These are phyloP conservation scores for Porphyrellus cyaneotinctus DNA, from an alignment of 768 basidiomycete genomes.

Conservation along the genomic window DNA sequence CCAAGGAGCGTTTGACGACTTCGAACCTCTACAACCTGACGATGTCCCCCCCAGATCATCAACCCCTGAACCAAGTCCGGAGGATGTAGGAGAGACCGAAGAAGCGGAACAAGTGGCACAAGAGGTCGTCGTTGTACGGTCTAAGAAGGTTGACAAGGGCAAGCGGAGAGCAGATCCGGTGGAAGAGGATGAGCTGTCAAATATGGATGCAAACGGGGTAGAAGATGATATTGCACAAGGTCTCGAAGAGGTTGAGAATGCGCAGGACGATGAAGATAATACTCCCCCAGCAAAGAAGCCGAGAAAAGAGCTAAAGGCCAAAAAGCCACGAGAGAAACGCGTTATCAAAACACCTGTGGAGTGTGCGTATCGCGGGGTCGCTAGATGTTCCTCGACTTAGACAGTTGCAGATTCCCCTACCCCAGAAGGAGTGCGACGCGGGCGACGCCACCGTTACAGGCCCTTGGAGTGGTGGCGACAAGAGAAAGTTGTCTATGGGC, in stretches of 20 bases:
- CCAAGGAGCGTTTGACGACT: conserved; percentile 26
- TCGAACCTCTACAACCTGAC: conserved; percentile 19
- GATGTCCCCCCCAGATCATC: conserved; percentile 36
- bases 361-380: conserved; percentile 16
- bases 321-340: conserved; percentile 27
- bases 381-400: conserved; percentile 5
- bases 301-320: conserved; percentile 25
- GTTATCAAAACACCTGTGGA: conserved; percentile 16
- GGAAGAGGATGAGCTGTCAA: conserved; percentile 9
- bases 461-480: conserved; percentile 94
- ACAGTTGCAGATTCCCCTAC: conserved; percentile 20
- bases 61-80: conserved; percentile 48
- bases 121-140: conserved; percentile 23
- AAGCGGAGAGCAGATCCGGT: conserved; percentile 37
- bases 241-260: conserved; percentile 45
- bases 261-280: conserved; percentile 46
- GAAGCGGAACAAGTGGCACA: conserved; percentile 33
- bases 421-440: conserved; percentile 59
- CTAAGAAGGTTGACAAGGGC: conserved; percentile 33
- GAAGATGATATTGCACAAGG: conserved; percentile 44
- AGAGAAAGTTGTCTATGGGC: conserved; percentile 82
- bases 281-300: conserved; percentile 26
- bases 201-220: conserved; percentile 24
- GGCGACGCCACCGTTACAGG: conserved; percentile 58
- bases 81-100: conserved; percentile 32